Evolutionary conservation across 225 moss, liverwort and hornwort genomes (phyloP).

Genomic region (Lunularia cruciata): DNA sequence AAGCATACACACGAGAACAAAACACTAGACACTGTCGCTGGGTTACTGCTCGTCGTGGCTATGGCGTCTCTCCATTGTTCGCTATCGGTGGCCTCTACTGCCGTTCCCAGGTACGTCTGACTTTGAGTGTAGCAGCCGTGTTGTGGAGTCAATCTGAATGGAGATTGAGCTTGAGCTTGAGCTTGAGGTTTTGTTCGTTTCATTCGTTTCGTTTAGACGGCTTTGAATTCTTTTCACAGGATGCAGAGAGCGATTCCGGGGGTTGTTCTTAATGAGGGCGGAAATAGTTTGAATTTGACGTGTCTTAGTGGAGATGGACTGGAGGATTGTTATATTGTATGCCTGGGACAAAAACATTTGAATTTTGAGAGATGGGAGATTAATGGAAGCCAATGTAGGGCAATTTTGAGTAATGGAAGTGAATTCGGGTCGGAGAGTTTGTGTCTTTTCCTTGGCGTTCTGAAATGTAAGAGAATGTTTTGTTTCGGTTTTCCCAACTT

Average conservation of each 20-base stretch:
- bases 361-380: background rate
- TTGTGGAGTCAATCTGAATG: too few relatives aligned
- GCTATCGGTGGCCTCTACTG: slow-evolving; percentile 1
- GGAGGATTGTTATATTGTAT: too few relatives aligned
- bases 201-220: background rate
- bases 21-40: too few relatives aligned
- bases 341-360: too few relatives aligned
- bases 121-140: background rate
- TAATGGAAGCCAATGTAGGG: background rate
- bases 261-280: background rate
- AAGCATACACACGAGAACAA: too few relatives aligned
- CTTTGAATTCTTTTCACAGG: background rate
- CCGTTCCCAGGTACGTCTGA: slow-evolving; percentile 3
- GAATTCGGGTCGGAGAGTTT: background rate
- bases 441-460: background rate
- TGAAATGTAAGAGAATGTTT: background rate
- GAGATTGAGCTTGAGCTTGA: too few relatives aligned
- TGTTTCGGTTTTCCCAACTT: background rate
- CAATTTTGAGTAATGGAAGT: background rate
- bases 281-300: background rate
- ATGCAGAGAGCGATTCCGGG: background rate
- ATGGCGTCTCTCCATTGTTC: slow-evolving; percentile 22
- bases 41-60: slow-evolving; percentile 15
- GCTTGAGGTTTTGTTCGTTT: too few relatives aligned
- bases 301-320: too few relatives aligned